Evolutionary conservation across 768 basidiomycete genomes (phyloP), one percentile per base, ranked within the genome.

Genomic region (Termitomyces sp.): DNA sequence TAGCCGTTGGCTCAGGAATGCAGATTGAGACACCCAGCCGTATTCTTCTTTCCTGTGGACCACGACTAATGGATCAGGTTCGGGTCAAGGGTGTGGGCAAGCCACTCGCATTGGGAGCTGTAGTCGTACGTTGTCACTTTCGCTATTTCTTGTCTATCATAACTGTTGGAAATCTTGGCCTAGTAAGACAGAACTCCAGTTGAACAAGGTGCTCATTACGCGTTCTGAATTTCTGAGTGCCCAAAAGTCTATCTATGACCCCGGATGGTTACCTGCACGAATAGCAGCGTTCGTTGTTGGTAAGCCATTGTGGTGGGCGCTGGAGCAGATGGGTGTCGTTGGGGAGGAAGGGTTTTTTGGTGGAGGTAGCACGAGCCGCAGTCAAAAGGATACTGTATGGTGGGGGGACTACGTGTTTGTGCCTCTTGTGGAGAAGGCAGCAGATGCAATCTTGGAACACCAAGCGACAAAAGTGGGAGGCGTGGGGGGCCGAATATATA

Each of bases 271-370:
- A 15, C 86, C 91, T 0, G 82, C 78, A 53, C 85, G 90, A 20
- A 78, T 92, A 55, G 89, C 83, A 3, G 80, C 88, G 10, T 88
- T 82, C 60, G 76, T 94, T 8, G 80, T 94, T 7, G 91, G 87
- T 7, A 86, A 84, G 67, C 92, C 93, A 3, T 75, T 95, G 2
- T 92, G 88, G 89, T 95, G 93, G 93, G 86, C 88, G 3, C 81
- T 95, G 60, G 86, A 89, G 63, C 91, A 91, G 64, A 76, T 88
- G n/a, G 88, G 85, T 31, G 74, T 94, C 4, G 83, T 90, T 7
- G 84, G 83, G 3, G 88, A 91, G 51, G 88, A 89, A 31, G 75
- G 81, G 14, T 57, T 81, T 2, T 40, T 78, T 11, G 65, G 72
- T 15, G 63, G 71, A 31, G 55, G 55, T n/a, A 65, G 68, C 9